Conservation (phyloP, 2,329 filamentous ascomycete genomes). For the Cryphonectria parasitica region DNA sequence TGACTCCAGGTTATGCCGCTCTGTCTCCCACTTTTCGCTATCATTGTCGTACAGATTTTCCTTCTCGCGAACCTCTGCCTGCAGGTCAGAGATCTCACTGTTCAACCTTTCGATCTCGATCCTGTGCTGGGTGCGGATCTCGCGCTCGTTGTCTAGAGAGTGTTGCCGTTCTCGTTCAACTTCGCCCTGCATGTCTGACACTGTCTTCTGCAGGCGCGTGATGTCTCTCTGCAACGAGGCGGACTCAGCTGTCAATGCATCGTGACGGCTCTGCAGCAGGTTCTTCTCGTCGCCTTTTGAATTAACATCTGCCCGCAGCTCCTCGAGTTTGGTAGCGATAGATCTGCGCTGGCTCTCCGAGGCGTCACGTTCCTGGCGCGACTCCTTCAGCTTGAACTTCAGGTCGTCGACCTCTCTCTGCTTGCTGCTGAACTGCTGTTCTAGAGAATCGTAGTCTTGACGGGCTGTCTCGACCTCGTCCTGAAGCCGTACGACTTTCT, state of each 20-base stretch:
- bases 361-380: constrained; percentile 48
- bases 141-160: constrained; percentile 62
- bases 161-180: constrained; percentile 60
- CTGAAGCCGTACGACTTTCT: constrained; percentile 69
- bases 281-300: constrained; percentile 68
- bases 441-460: constrained; percentile 53
- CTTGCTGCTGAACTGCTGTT: constrained; percentile 53
- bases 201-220: constrained; percentile 49
- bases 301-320: constrained; percentile 63
- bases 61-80: constrained; percentile 69
- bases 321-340: constrained; percentile 55
- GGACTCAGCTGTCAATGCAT: constrained; percentile 68
- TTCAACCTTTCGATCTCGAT: constrained; percentile 58
- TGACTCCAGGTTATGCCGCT: constrained; percentile 66
- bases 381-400: constrained; percentile 48
- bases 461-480: constrained; percentile 62
- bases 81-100: constrained; percentile 64
- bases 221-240: constrained; percentile 69
- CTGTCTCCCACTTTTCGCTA: constrained; percentile 72
- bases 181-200: constrained; percentile 52
- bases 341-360: constrained; percentile 43
- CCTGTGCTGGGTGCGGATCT: constrained; percentile 58
- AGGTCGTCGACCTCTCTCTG: constrained; percentile 52
- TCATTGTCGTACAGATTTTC: constrained; percentile 73
- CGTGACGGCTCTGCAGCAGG: constrained; percentile 69